phyloP scores from a whole-genome alignment of 2,329 filamentous ascomycete genomes.

The Mycogone perniciosa region DNA sequence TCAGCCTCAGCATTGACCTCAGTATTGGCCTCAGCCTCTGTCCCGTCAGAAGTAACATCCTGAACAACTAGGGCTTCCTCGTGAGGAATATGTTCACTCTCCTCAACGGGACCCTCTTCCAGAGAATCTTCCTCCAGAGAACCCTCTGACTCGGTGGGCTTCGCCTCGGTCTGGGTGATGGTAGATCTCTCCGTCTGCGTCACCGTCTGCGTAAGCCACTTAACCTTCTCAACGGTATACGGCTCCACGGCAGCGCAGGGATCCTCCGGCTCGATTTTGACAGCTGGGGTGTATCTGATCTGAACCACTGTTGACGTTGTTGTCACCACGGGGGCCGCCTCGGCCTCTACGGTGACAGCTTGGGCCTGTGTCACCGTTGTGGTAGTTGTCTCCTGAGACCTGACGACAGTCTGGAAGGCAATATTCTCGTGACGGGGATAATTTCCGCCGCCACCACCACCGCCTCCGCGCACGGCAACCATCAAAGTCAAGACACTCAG shows the following conservation, averaged over 20 bases:
- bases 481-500: slow-evolving; percentile 49
- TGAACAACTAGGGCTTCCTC: too few relatives aligned
- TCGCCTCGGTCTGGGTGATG: slow-evolving; percentile 18
- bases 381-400: slow-evolving; percentile 19
- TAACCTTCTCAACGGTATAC: slow-evolving; percentile 15
- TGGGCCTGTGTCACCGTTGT: slow-evolving; percentile 19
- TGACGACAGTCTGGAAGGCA: slow-evolving; percentile 26
- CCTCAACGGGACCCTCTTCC: too few relatives aligned
- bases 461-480: slow-evolving; percentile 36
- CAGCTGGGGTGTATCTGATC: background rate
- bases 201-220: slow-evolving; percentile 25
- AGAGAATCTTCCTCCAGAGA: too few relatives aligned
- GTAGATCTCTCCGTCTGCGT: slow-evolving; percentile 26
- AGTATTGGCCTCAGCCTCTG: too few relatives aligned
- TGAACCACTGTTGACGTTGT: slow-evolving; percentile 2
- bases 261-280: slow-evolving; percentile 11
- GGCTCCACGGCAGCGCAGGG: slow-evolving; percentile 9
- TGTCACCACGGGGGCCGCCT: background rate
- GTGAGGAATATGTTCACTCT: too few relatives aligned
- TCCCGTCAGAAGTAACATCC: too few relatives aligned
- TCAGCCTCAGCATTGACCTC: too few relatives aligned
- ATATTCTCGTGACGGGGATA: background rate
- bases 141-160: slow-evolving; percentile 15
- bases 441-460: background rate
- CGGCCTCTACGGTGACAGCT: background rate